Evolutionary conservation across 2,329 filamentous ascomycete species (phyloP).

Genomic region (Botrytis squamosa): DNA sequence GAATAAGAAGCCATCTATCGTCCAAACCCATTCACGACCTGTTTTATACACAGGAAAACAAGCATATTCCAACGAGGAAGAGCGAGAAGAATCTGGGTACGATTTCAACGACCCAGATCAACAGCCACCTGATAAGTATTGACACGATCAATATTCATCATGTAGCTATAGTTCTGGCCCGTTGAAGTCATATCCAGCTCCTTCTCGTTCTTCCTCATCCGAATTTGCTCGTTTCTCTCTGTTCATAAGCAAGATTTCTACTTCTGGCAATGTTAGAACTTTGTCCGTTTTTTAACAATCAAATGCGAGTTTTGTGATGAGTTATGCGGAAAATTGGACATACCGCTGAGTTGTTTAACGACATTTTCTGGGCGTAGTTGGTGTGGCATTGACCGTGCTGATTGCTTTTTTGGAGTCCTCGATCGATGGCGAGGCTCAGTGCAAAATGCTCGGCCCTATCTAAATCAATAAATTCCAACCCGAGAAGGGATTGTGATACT

Average conservation of each 20-base stretch:
- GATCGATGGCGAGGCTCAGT: constrained; percentile 27
- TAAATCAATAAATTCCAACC: neutral
- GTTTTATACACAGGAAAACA: accelerated
- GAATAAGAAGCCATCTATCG: neutral
- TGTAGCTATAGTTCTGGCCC: neutral
- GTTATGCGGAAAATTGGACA: neutral
- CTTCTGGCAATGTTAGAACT: neutral
- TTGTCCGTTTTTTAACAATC: neutral
- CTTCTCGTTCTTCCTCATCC: neutral
- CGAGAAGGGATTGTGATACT: neutral
- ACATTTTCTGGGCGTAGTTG: no score
- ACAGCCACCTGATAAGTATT: neutral
- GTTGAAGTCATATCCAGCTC: neutral
- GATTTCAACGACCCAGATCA: neutral
- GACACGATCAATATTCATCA: neutral
- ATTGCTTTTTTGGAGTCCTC: no score
- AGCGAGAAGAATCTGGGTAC: accelerated
- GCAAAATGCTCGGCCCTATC: constrained; percentile 35
- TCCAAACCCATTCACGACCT: neutral
- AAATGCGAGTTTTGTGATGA: neutral
- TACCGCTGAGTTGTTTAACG: neutral
- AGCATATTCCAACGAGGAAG: neutral
- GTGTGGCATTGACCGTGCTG: no score
- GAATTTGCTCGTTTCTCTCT: neutral
- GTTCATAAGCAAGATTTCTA: neutral